phyloP scores from a whole-genome alignment of 1,284 basidiomycete species.

The Leccinum variabile region DNA sequence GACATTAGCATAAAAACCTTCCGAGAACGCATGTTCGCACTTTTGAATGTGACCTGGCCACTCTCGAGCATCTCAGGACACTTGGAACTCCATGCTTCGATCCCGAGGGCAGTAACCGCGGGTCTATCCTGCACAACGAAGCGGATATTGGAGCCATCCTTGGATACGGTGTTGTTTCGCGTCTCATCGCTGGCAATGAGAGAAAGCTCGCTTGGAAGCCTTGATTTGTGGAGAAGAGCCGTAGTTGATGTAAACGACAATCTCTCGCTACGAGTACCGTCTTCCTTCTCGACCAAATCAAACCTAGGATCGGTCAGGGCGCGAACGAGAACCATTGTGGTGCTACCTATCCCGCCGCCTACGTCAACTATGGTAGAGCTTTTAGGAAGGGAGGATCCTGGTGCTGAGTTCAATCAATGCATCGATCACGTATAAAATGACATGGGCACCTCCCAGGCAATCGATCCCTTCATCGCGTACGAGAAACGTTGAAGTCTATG shows the following conservation, averaged over 20 bases:
- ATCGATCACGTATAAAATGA: not conserved
- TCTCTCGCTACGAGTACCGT: not conserved
- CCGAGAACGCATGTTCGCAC: constrained; percentile 31
- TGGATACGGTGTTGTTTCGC: not conserved
- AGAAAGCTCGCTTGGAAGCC: constrained; percentile 4
- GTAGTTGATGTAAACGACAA: not conserved
- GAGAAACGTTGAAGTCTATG: constrained; percentile 65
- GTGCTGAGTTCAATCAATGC: constrained; percentile 12
- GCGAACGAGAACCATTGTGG: constrained; percentile 62
- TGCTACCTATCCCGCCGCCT: constrained; percentile 75
- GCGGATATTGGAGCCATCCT: constrained; percentile 14
- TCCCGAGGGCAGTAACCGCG: constrained; percentile 61
- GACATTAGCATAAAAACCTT: not conserved
- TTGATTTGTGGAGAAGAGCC: not conserved
- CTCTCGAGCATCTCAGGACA: constrained; percentile 60
- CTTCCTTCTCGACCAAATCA: constrained; percentile 5
- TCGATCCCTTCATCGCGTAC: constrained; percentile 67
- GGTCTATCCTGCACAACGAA: constrained; percentile 72
- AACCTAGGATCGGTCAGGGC: constrained; percentile 38
- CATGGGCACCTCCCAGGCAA: constrained; percentile 59
- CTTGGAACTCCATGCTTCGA: constrained; percentile 61
- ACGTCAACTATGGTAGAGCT: constrained; percentile 68
- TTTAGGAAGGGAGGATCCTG: constrained; percentile 58
- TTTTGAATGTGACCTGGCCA: constrained; percentile 43
- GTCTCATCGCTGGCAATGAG: constrained; percentile 1